These are phyloP conservation scores for Boletus speciosus DNA, from an alignment of 768 basidiomycete species.

Conservation along the genomic window DNA sequence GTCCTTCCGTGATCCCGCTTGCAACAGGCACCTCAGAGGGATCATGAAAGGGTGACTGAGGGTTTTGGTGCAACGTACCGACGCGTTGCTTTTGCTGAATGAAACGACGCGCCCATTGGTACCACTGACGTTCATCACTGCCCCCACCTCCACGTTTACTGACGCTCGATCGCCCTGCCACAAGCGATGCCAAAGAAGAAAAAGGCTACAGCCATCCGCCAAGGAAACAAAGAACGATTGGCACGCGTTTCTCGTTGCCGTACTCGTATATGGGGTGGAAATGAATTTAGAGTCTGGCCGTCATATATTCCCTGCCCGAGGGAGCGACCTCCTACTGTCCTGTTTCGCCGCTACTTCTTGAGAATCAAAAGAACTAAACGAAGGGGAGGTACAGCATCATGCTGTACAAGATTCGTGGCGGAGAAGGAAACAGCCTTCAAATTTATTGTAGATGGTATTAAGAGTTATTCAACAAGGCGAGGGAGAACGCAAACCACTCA, in stretches of 20 bases:
- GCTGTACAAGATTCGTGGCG: too few species aligned
- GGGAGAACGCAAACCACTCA: too few species aligned
- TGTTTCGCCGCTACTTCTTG: too few species aligned
- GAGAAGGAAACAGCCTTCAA: too few species aligned
- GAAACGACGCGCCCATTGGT: background rate
- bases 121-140: background rate
- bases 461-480: too few species aligned
- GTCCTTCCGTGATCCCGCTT: background rate
- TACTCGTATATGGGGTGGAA: background rate
- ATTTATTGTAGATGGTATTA: too few species aligned
- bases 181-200: background rate
- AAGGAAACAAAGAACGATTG: background rate
- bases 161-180: too few species aligned
- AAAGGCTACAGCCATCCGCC: background rate
- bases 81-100: too few species aligned
- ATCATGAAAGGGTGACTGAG: background rate
- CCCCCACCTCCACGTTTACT: background rate
- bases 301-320: background rate
- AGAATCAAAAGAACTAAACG: too few species aligned
- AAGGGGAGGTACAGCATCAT: too few species aligned
- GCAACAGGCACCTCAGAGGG: background rate
- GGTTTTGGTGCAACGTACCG: background rate
- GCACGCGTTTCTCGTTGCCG: background rate
- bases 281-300: background rate
- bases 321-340: too few species aligned